These are phyloP conservation scores for Fusarium xylarioides DNA, from an alignment of 2,329 filamentous ascomycete genomes.

Conservation along the genomic window DNA sequence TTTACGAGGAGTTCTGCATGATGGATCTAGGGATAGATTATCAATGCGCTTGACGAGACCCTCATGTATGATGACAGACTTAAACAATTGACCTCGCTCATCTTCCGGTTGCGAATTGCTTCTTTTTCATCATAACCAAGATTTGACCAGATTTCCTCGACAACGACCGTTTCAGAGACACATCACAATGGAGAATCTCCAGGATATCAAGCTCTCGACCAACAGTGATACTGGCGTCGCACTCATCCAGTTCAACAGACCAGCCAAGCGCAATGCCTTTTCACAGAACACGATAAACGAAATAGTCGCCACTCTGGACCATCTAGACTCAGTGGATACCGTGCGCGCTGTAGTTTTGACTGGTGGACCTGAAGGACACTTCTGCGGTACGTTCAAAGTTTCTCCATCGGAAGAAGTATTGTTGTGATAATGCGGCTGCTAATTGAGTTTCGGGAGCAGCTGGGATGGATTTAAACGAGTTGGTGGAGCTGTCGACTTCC, in stretches of 20 bases:
- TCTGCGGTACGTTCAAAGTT: conserved; percentile 18
- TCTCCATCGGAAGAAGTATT: background rate
- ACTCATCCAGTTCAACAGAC: conserved; percentile 27
- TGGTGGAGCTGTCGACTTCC: conserved; percentile 22
- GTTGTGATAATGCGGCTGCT: background rate
- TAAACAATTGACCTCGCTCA: conserved; percentile 5
- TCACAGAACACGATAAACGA: conserved; percentile 26
- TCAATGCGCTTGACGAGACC: background rate
- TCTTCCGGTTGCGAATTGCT: background rate
- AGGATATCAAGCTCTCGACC: conserved; percentile 13
- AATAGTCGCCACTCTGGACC: conserved; percentile 8
- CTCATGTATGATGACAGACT: background rate
- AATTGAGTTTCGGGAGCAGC: conserved; percentile 6
- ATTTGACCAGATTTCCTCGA: background rate
- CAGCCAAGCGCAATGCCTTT: conserved; percentile 31
- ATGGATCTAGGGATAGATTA: background rate
- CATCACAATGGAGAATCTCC: conserved; percentile 18
- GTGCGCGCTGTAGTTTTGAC: conserved; percentile 23
- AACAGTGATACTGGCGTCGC: conserved; percentile 7
- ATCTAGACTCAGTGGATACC: conserved; percentile 11
- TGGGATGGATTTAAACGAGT: conserved; percentile 30
- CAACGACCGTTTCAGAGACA: background rate
- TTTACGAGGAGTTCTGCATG: background rate
- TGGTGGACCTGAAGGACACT: conserved; percentile 24
- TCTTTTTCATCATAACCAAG: background rate